A percentile compares a stretch with the other conserved stretches of the same genome.
Conservation (phyloP, 129 eudicot genomes). For the Helichrysum umbraculigerum region DNA sequence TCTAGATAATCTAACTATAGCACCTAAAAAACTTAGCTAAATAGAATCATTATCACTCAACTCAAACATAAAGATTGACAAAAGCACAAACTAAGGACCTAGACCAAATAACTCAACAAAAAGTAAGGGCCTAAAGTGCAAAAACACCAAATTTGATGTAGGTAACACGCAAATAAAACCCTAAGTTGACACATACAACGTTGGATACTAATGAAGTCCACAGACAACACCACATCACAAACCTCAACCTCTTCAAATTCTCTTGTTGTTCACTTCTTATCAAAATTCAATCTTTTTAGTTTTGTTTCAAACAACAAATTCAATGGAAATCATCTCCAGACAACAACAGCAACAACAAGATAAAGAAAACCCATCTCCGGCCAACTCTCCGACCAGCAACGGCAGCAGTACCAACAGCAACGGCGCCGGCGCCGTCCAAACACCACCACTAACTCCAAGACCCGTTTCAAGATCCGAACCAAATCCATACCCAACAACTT, state of each 20-base stretch:
- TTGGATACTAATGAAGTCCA: conserved; percentile 30
- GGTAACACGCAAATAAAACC: conserved; percentile 18
- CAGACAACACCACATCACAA: conserved; percentile 27
- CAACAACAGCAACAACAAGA: conserved; percentile 16
- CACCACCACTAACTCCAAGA: conserved; percentile 68
- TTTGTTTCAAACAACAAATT: not conserved
- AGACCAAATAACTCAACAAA: not conserved
- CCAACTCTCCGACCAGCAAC: conserved; percentile 52
- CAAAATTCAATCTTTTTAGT: conserved; percentile 1
- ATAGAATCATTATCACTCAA: not conserved
- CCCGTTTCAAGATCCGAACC: conserved; percentile 71
- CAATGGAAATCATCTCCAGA: conserved; percentile 54
- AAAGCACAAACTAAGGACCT: not conserved
- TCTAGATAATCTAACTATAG: too few relatives aligned
- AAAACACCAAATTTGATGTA: not conserved
- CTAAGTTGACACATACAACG: conserved; percentile 41
- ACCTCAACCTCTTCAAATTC: conserved; percentile 43
- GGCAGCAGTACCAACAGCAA: conserved; percentile 55
- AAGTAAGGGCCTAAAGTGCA: not conserved
- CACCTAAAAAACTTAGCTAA: too few relatives aligned
- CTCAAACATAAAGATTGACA: not conserved
- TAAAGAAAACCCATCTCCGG: conserved; percentile 53
- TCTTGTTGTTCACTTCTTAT: conserved; percentile 34
- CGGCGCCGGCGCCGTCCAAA: conserved; percentile 26
- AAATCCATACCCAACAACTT: conserved; percentile 83